phyloP scores from a whole-genome alignment of 345 rosid genomes.

The Euphorbia pulcherrima region DNA sequence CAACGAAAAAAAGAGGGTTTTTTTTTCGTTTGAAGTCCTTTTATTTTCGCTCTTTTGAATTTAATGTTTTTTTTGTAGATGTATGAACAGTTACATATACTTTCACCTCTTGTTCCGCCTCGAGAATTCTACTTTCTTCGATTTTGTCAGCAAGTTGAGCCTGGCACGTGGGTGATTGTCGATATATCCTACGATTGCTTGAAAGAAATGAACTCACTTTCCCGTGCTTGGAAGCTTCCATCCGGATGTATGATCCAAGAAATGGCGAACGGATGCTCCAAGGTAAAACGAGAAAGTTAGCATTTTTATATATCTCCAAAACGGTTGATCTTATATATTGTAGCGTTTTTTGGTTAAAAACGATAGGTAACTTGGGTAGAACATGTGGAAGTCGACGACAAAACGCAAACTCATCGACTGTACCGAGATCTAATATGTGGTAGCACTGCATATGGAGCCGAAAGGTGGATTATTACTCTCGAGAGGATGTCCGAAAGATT shows the following conservation, averaged over 20 bases:
- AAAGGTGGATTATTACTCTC: slow-evolving; percentile 54
- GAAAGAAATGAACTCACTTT: slow-evolving; percentile 16
- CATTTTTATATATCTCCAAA: too few species aligned
- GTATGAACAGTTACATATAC: slow-evolving; percentile 53
- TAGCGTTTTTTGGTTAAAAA: neutral
- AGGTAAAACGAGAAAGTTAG: too few species aligned
- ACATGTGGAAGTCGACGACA: slow-evolving; percentile 69
- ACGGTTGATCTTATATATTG: too few species aligned
- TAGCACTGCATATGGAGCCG: slow-evolving; percentile 53
- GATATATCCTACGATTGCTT: slow-evolving; percentile 48
- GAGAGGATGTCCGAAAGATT: slow-evolving; percentile 61
- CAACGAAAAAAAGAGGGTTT: too few species aligned
- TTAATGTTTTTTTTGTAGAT: slow-evolving; percentile 35
- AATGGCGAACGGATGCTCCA: slow-evolving; percentile 44
- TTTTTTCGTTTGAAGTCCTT: neutral
- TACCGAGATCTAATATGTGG: slow-evolving; percentile 42
- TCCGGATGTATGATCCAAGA: slow-evolving; percentile 73
- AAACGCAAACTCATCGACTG: slow-evolving; percentile 42
- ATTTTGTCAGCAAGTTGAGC: slow-evolving; percentile 45
- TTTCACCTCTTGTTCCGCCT: slow-evolving; percentile 66
- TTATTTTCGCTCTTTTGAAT: neutral
- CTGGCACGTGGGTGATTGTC: slow-evolving; percentile 57
- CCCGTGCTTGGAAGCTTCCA: slow-evolving; percentile 60
- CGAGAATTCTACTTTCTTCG: slow-evolving; percentile 63
- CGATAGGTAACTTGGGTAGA: slow-evolving; percentile 85